A percentile compares a stretch with the other conserved stretches of the same genome.
phyloP scores from a whole-genome alignment of 305 asterid species.

The Ilex paraguariensis region DNA sequence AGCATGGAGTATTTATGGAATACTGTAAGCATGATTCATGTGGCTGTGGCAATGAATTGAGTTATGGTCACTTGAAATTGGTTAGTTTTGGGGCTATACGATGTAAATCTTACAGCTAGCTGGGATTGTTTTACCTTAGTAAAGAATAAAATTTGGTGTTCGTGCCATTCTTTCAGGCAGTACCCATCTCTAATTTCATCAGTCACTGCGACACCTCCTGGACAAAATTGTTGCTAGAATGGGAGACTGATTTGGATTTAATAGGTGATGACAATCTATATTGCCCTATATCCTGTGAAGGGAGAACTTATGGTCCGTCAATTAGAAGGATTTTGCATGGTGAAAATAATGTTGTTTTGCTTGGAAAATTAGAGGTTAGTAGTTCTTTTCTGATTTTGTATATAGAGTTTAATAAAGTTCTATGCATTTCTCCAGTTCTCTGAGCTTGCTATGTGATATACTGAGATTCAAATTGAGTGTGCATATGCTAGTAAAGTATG shows the following conservation, averaged over 20 bases:
- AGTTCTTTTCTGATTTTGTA: conserved; percentile 2
- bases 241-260: conserved; percentile 21
- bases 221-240: conserved; percentile 38
- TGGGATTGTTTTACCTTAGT: neutral
- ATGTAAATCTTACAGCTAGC: neutral
- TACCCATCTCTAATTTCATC: conserved; percentile 65
- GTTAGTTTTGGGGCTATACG: conserved; percentile 37
- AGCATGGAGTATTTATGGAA: conserved; percentile 71
- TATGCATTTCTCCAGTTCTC: neutral
- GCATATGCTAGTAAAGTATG: neutral
- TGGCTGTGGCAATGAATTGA: conserved; percentile 29
- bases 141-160: neutral
- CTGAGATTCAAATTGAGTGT: no score
- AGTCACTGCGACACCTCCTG: conserved; percentile 53
- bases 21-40: conserved; percentile 71
- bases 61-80: conserved; percentile 51
- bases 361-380: conserved; percentile 74
- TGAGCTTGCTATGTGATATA: neutral
- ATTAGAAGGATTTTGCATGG: conserved; percentile 38
- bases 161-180: conserved; percentile 45
- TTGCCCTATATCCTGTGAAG: conserved; percentile 42
- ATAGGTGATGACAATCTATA: conserved; percentile 24
- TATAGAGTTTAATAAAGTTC: neutral
- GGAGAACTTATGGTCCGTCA: conserved; percentile 41
- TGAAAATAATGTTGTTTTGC: conserved; percentile 53